phyloP scores from a whole-genome alignment of 2,329 filamentous ascomycete genomes.

The Didymella lethalis region DNA sequence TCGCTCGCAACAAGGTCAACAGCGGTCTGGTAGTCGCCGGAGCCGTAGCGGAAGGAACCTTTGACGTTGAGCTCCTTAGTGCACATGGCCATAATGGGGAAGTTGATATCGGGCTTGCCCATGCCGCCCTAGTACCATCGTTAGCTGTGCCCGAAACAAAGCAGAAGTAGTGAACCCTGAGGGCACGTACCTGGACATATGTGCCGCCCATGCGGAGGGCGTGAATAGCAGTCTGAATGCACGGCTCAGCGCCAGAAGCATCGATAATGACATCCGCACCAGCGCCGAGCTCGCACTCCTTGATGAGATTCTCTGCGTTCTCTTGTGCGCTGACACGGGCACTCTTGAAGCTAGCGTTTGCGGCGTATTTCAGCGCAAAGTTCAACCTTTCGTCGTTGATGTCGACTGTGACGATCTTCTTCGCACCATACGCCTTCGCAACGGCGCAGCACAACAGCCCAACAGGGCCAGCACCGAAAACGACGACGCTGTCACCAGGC shows the following conservation, averaged over 20 bases:
- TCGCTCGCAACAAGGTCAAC: constrained; percentile 77
- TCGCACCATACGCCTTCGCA: constrained; percentile 83
- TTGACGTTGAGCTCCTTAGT: constrained; percentile 87
- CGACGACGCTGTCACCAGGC: constrained; percentile 56
- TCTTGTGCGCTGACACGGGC: constrained; percentile 68
- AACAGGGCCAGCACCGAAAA: constrained; percentile 65
- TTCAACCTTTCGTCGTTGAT: constrained; percentile 81
- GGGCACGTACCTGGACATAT: constrained; percentile 52
- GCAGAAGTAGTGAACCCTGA: not conserved
- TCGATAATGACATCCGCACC: constrained; percentile 60
- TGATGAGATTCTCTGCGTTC: constrained; percentile 74
- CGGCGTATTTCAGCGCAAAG: constrained; percentile 76
- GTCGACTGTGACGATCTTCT: constrained; percentile 85
- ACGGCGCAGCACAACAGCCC: constrained; percentile 89
- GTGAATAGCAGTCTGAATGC: constrained; percentile 59
- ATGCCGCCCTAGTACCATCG: constrained; percentile 65
- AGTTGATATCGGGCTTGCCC: constrained; percentile 85
- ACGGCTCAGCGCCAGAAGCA: constrained; percentile 58
- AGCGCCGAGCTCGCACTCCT: constrained; percentile 66
- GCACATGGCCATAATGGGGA: constrained; percentile 91
- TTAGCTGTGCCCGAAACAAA: not conserved
- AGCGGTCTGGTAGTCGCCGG: constrained; percentile 86
- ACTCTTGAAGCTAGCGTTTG: constrained; percentile 71
- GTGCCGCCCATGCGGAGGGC: constrained; percentile 58
- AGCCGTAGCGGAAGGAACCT: constrained; percentile 88